Base-by-base conservation (phyloP, 164 flowering plant genomes). In the Aristolochia californica region DNA sequence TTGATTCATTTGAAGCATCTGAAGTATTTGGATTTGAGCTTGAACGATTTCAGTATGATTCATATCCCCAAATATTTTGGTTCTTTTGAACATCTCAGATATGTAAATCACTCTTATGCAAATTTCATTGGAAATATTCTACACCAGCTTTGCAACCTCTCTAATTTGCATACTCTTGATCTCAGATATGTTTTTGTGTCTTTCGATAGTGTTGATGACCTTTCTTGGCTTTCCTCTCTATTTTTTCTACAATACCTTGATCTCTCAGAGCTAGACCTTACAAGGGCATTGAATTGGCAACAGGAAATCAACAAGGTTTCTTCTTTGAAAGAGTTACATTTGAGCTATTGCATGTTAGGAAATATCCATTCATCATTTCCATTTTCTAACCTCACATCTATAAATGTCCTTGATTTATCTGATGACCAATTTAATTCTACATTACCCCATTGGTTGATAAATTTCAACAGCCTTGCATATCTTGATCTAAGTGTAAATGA, bases 71-170 rank as follows among this genome's bases (percentile, higher is more conserved):
- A 51, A 13, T 61, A 52, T 55, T 17, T 61, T 26, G 56, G 63
- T 52, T 51, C 56, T 8, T 25, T 53, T 20, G 12, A 23, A 11
- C 15, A 48, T 3, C 44, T 61, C 22, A 34, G 48, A 20, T 40
- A 61, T 52, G 22, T 61, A 5, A 61, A 61, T 10, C 20, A 52
- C 20, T 61, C 63, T 2, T 4, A 12, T 10, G 23, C 56, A 4
- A 34, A 48, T 1, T 43, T 61, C 11, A 21, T 13, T 2, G 63
- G 63, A 43, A 25, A 21, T 15, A 40, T 61, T 23, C 56, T 48
- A 13, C 43, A 52, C 13, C 34, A 25, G 30, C 56, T 61, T 43
- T 49, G 63, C 40, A 61, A 61, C 25, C 63, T 61, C 48, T 51
- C 63, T 4, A 52, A 43, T 3, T 24, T 61, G 24, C 22, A 23